A percentile compares a stretch with the other conserved stretches of the same genome.
These are phyloP conservation scores for Metschnikowia similis DNA, from an alignment of 805 yeast species.

Conservation along the genomic window DNA sequence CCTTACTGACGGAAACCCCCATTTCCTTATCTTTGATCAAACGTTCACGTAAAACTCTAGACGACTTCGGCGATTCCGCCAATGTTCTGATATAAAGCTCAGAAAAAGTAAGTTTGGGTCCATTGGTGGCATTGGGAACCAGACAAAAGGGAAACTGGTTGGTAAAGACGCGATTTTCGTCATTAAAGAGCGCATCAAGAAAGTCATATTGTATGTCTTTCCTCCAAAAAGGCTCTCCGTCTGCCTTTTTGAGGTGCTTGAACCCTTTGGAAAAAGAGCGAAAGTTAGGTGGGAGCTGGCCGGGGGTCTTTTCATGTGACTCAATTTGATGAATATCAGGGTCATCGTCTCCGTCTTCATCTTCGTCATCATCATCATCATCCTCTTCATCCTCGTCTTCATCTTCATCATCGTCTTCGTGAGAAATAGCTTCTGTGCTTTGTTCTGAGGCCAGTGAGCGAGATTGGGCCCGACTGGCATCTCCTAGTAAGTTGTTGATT, in stretches of 20 bases:
- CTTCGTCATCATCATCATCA: slow-evolving; percentile 2
- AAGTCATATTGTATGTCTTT: slow-evolving; percentile 84
- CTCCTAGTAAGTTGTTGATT: not conserved
- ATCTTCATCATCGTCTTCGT: not conserved
- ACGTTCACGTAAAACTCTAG: slow-evolving; percentile 77
- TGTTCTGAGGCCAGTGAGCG: not conserved
- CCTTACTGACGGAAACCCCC: slow-evolving; percentile 71
- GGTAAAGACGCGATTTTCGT: slow-evolving; percentile 62
- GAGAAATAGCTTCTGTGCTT: not conserved
- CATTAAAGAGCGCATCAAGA: slow-evolving; percentile 58
- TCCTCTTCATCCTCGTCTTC: not conserved
- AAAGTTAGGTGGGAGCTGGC: slow-evolving; percentile 11
- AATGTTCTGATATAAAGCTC: slow-evolving; percentile 79
- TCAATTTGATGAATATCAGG: not conserved
- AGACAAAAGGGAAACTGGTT: slow-evolving; percentile 50
- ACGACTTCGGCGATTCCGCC: slow-evolving; percentile 78
- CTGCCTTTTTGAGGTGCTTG: slow-evolving; percentile 76
- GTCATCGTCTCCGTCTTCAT: slow-evolving; percentile 2
- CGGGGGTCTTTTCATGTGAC: slow-evolving; percentile 4
- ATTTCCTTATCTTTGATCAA: slow-evolving; percentile 56
- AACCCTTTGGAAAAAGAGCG: slow-evolving; percentile 25
- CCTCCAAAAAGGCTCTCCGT: slow-evolving; percentile 91
- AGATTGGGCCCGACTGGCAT: not conserved
- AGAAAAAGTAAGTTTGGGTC: slow-evolving; percentile 64
- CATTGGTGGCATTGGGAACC: slow-evolving; percentile 30